Base-by-base conservation (phyloP, 2,329 filamentous ascomycete species). In the Myriosclerotinia duriaeana region DNA sequence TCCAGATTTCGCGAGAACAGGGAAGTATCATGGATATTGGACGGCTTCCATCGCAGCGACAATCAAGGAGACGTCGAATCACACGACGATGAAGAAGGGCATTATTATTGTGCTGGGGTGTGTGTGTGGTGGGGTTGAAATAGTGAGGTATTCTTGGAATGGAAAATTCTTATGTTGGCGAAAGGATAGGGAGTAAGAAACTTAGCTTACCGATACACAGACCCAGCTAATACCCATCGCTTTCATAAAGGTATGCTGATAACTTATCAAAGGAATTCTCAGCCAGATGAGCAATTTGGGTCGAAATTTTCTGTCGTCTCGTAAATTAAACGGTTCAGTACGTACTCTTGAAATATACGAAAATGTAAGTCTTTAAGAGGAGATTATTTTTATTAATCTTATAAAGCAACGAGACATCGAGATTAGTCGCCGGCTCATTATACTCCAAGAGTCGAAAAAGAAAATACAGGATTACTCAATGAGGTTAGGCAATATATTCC, bases 381-480 rank as follows among this genome's bases (percentile, higher is more conserved):
- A 34, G 15, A 22, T 46, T 42, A 65, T 65, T 22, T 65, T 70
- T 69, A 5, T 69, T 50, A 68, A 71, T 69, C 1, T 69, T 69
- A 15, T 54, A 5, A 26, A 72, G 69, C 36, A 71, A 36, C 22
- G 48, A 61, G 15, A 69, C 40, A 54, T 71, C 71, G 53, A 69
- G 71, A 56, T 66, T 53, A 2, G 66, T 69, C 4, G 61, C 70
- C 8, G 66, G 62, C 14, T 68, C 61, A 50, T 69, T 61, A 14
- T 65, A 53, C 63, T 72, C 71, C 8, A 66, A 68, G 5, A 71
- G 20, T 6, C 68, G 64, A 15, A 72, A 56, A 26, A 72, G 61
- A 17, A 70, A 56, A 52, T 72, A 72, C 0, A 72, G 38, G 4
- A 71, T 67, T 15, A 69, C 68, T 3, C 26, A 26, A 26, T 26